These are phyloP conservation scores for Quercus wislizeni DNA, from an alignment of 306 rosid genomes.

Conservation along the genomic window DNA sequence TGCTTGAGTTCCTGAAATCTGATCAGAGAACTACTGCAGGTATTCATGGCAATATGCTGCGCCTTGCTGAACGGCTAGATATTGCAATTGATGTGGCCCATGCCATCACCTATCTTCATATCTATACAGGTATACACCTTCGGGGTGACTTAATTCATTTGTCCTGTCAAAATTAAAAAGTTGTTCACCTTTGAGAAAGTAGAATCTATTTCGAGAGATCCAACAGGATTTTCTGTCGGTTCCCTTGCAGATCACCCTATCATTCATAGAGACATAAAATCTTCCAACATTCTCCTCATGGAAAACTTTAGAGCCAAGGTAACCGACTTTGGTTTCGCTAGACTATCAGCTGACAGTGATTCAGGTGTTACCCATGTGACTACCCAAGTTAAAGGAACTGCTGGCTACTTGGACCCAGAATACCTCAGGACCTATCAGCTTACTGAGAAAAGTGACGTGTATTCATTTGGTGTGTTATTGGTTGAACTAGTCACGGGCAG, in stretches of 20 bases:
- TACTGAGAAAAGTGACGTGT: too few species aligned
- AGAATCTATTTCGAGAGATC: constrained; percentile 24
- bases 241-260: too few species aligned
- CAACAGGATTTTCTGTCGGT: too few species aligned
- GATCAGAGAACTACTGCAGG: constrained; percentile 47
- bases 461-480: too few species aligned
- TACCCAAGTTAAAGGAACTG: constrained; percentile 95
- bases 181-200: neutral
- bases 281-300: too few species aligned
- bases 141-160: constrained; percentile 10
- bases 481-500: too few species aligned
- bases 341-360: constrained; percentile 15
- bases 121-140: constrained; percentile 43
- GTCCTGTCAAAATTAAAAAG: neutral
- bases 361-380: constrained; percentile 89
- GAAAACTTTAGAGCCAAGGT: too few species aligned
- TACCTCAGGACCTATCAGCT: too few species aligned
- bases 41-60: constrained; percentile 54
- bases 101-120: too few species aligned
- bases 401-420: constrained; percentile 75
- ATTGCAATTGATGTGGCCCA: constrained; percentile 65
- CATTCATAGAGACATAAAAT: too few species aligned
- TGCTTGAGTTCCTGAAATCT: constrained; percentile 19
- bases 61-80: constrained; percentile 72
- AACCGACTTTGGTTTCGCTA: constrained; percentile 67